Evolutionary conservation across 331 rosid genomes (phyloP), one percentile per base, ranked within the genome.

Genomic region (Pyrus hybrid): DNA sequence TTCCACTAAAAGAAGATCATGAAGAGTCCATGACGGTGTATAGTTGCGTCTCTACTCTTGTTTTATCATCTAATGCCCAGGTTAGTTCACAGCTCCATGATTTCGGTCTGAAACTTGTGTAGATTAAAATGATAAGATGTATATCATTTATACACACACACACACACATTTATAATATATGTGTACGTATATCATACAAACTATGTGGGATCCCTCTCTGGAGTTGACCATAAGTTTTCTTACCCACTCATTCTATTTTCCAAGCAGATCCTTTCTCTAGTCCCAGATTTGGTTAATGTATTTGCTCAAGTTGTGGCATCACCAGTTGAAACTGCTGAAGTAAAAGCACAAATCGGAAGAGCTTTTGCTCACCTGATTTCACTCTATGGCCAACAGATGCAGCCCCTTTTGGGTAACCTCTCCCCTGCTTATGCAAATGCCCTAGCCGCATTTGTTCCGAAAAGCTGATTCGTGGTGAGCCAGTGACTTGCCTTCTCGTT

Each of bases 1-100:
- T 95, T 77, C 99, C 99, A 35, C 82, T 95, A 43, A 95, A 92
- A 86, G 99, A 95, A 89, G 99, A 95, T 77, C 97, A 63, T 1
- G 99, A 95, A 69, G 99, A 95, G 80, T 95, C 99, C 68, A 83
- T 95, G 92, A 83, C 96, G n/a, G 97, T 95, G 45, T 95, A 90
- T 78, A 88, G 89, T 76, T 95, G 99, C 5, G 79, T 95, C 47
- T 87, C 92, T 28, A 84, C 88, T 62, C 97, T 95, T 67, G 93
- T 95, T 75, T 70, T 95, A 66, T 87, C 97, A 70, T 92, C 99
- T 72, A 95, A 95, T 86, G 88, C 93, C 29, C 97, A 85, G 88
- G 99, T 94, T 80, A 69, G 70, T 67, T 23, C 63, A 80, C 79
- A 37, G 26, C 75, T 68, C 63, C 45, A 17, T 32, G 10, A 53